phyloP scores from a whole-genome alignment of 2,329 filamentous ascomycete genomes.

The Geosmithia putterillii region DNA sequence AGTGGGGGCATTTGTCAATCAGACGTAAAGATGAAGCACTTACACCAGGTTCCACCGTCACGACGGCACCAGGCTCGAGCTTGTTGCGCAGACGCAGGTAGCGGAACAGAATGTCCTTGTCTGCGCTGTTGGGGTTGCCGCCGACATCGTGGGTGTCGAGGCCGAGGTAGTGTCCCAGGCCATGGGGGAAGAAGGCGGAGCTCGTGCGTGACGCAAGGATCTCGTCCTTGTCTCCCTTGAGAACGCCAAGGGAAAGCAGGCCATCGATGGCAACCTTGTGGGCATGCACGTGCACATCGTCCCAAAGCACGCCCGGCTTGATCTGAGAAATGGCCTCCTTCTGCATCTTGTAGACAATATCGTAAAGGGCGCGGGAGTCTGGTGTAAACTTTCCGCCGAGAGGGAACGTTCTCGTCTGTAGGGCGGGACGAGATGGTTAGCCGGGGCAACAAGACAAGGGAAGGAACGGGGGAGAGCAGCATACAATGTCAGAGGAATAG shows the following conservation, averaged over 20 bases:
- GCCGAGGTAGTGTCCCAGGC: constrained; percentile 80
- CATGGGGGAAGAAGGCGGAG: constrained; percentile 84
- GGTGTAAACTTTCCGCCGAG: constrained; percentile 58
- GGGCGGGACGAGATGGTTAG: not conserved
- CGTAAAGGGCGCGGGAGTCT: constrained; percentile 64
- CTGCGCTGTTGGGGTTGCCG: constrained; percentile 64
- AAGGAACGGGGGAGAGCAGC: constrained; percentile 7
- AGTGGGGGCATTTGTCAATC: not conserved
- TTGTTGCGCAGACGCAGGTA: constrained; percentile 71
- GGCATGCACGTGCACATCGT: constrained; percentile 68
- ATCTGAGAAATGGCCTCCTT: constrained; percentile 60
- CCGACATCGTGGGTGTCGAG: constrained; percentile 88
- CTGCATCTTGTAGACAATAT: constrained; percentile 81
- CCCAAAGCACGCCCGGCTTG: constrained; percentile 65
- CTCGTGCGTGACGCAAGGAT: constrained; percentile 71
- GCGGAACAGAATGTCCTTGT: constrained; percentile 73
- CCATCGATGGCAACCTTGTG: constrained; percentile 76
- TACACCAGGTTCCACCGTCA: constrained; percentile 90
- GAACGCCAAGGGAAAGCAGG: constrained; percentile 61
- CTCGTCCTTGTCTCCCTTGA: constrained; percentile 55
- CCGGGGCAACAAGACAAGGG: not conserved
- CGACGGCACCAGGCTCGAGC: constrained; percentile 67
- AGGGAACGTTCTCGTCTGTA: constrained; percentile 74
- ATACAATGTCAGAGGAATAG: constrained; percentile 57
- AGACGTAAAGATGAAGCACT: constrained; percentile 15